Percentiles rank a stretch among this genome's conserved stretches.
Evolutionary conservation across 495 filamentous ascomycete genomes (phyloP).

Genomic region (Hyaloscypha hepaticicola): DNA sequence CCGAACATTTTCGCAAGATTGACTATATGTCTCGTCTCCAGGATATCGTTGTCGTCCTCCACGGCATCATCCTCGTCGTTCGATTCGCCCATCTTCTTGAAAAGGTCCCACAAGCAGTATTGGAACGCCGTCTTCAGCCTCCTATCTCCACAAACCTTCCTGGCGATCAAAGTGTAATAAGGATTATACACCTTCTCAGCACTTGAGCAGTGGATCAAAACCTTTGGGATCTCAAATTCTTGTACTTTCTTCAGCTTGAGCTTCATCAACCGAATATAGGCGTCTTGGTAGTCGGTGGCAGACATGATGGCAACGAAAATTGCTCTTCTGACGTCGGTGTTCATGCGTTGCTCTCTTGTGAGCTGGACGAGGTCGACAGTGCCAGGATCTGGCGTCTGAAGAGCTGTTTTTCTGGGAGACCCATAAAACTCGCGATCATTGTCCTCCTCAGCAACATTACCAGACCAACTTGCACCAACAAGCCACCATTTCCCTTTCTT

Average conservation of each 20-base stretch:
- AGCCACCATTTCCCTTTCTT: constrained; percentile 98
- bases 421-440: constrained; percentile 32
- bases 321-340: constrained; percentile 86
- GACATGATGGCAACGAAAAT: constrained; percentile 92
- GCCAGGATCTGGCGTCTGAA: constrained; percentile 40
- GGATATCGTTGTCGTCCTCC: constrained; percentile 52
- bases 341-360: constrained; percentile 86
- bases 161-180: constrained; percentile 86
- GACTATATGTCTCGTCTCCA: constrained; percentile 67
- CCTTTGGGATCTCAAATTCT: constrained; percentile 80
- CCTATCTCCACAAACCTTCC: constrained; percentile 67
- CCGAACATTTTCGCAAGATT: constrained; percentile 90
- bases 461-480: constrained; percentile 83
- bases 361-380: constrained; percentile 66
- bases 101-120: constrained; percentile 82
- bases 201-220: constrained; percentile 83
- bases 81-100: constrained; percentile 78
- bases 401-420: constrained; percentile 29
- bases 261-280: constrained; percentile 72
- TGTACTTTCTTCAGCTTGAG: constrained; percentile 83
- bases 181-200: constrained; percentile 85
- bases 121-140: constrained; percentile 80
- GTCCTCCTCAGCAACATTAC: constrained; percentile 37
- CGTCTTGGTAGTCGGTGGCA: constrained; percentile 83
- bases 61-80: constrained; percentile 55